Evolutionary conservation across 495 filamentous ascomycete species (phyloP), one percentile per base, ranked within the genome.

Genomic region (Penicillium manginii): DNA sequence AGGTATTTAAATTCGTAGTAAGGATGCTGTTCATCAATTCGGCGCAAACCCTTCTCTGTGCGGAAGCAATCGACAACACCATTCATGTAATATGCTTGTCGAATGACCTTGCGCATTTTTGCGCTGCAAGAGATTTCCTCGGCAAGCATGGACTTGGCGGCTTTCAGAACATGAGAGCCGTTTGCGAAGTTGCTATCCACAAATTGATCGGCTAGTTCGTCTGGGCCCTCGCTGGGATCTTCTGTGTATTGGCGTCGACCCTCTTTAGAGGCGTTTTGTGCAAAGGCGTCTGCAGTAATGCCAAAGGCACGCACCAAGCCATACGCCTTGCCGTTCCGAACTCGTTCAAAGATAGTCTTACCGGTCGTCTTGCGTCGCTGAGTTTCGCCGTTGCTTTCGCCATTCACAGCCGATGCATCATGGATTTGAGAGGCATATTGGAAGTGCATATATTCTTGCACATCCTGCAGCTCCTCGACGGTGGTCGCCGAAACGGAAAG

Each of bases 1-100:
- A 98, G 86, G 59, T 98, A 98, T 66, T 98, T 98, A 77, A 98
- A 93, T 70, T 97, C 94, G 70, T 97, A 97, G 72, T 94, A 98
- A 0, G 91, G 92, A 67, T 97, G 91, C 33, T 96, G 86, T 50
- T 98, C 96, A 59, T 97, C 93, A 64, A 98, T 98, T 65, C 89
- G 89, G 33, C 88, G 88, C n/a, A 96, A 78, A 26, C 94, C 94
- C 70, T 97, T 98, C 47, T 97, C 92, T 9, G 94, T 98, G 51
- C 93, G 86, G 59, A 85, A 84, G 67, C 93, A 94, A 73, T 92
- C 91, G 52, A 98, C 84, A 32, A 88, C 80, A 32, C 91, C 91
- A 58, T 86, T 86, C 69, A 83, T 81, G 67, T 97, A 98, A 72
- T 89, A 97, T 42, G 84, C 81, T 55, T 85, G 82, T 14, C 96